Evolutionary conservation across 164 flowering plant genomes (phyloP).

Genomic region (Houttuynia cordata): DNA sequence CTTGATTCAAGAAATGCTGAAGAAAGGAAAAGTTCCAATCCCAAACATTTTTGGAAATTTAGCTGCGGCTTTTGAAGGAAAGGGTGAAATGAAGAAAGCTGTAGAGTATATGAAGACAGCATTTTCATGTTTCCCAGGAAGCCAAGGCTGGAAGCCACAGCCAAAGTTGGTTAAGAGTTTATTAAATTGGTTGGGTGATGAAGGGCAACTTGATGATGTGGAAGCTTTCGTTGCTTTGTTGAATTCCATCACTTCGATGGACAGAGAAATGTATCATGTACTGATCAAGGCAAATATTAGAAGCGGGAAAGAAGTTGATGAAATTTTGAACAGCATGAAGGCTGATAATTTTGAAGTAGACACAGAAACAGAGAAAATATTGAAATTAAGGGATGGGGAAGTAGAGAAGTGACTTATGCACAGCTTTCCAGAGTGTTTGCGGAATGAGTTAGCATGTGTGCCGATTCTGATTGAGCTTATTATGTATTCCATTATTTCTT

Average conservation of each 20-base stretch:
- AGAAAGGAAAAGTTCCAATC: constrained; percentile 21
- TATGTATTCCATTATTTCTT: too few species aligned
- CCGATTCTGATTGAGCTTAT: too few species aligned
- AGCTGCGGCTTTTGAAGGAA: constrained; percentile 19
- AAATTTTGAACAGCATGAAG: constrained; percentile 9
- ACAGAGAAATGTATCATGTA: constrained; percentile 8
- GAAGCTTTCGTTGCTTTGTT: constrained; percentile 17
- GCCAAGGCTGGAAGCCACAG: constrained; percentile 14
- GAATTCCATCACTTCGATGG: constrained; percentile 5
- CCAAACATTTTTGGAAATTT: constrained; percentile 21
- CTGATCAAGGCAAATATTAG: constrained; percentile 12
- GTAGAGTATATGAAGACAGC: constrained; percentile 34
- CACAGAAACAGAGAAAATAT: constrained; percentile 8
- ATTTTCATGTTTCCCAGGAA: constrained; percentile 11
- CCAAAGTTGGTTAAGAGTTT: constrained; percentile 11
- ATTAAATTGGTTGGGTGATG: constrained; percentile 21
- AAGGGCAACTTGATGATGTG: constrained; percentile 18
- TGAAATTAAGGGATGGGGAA: constrained; percentile 1
- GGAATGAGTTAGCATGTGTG: not conserved
- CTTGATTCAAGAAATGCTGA: constrained; percentile 12
- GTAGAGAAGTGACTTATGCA: not conserved
- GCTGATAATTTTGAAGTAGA: constrained; percentile 3
- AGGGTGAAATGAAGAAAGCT: constrained; percentile 23
- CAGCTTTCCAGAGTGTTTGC: not conserved
- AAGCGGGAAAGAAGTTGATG: constrained; percentile 6